Evolutionary conservation across 2,329 filamentous ascomycete genomes (phyloP), one percentile per base, ranked within the genome.

Genomic region (Penicillium corylophilum): DNA sequence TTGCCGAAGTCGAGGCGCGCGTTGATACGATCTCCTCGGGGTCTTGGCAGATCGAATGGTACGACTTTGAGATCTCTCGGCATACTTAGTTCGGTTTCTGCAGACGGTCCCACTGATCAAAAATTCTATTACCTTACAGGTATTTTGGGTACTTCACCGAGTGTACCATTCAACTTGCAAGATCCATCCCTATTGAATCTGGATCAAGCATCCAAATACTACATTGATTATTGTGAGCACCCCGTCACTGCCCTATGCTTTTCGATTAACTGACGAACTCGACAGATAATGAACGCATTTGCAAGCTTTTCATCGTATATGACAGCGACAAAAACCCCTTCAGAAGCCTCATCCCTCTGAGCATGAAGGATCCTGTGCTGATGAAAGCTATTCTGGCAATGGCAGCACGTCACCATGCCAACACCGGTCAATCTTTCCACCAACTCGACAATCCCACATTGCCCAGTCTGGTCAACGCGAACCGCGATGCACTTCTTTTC

Each of bases 271-370:
- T 50, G 26, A 50, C 9, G 2, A 28, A 12, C 15, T 18, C 15
- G n/a, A 23, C 18, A 71, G 69, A 71, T 56, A 66, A 69, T 38
- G 59, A 65, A 10, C 62, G 60, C n/a, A 71, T 71, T 55, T 71
- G 68, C 59, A 63, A 67, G 47, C 53, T 71, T n/a, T 63, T 63
- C 41, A 65, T 67, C 36, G 68, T 71, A 20, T 70, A 71, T 39
- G 68, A 71, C 45, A 71, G 68, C 47, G 51, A 66, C 16, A 61
- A 54, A 18, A 72, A 72, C 46, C 68, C 69, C 1, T 66, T 71
- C 23, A 55, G 68, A 36, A 67, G 56, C 23, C 48, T 71, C 5
- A 68, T 71, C 15, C 42, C 68, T 20, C 53, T 69, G 5, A 65
- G 68, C 5, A 22, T 71, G 45, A 48, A 61, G 5, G 59, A 70